Evolutionary conservation across 768 basidiomycete genomes (phyloP), one percentile per base, ranked within the genome.

Genomic region (Lanmaoa pseudosensibilis): DNA sequence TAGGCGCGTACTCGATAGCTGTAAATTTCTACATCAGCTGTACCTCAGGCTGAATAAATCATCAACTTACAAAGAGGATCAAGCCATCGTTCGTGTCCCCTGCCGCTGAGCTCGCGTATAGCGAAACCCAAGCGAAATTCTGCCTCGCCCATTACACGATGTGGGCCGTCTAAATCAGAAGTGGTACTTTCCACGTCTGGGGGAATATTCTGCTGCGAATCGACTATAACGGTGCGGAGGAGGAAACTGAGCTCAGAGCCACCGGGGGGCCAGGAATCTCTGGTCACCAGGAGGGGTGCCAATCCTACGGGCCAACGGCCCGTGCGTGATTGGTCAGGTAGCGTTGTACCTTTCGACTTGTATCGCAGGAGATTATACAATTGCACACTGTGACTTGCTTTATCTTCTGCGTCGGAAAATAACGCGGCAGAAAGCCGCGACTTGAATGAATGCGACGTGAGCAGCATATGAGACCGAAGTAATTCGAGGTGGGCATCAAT

Each of bases 201-300:
- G 37, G 51, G 32, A 10, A 54, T 59, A 9, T 56, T 66, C 43
- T 84, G 84, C 37, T 92, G 76, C 5, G 90, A 87, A 68, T 93
- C 93, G 10, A 94, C 82, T 62, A 96, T 87, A 9, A 95, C 93
- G 0, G 90, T 88, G 50, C 92, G 74, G 41, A 96, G 74, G 61
- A 87, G 84, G 72, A 88, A 94, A 63, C 90, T 89, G 47, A 96
- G 75, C 65, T 94, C 92, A 3, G 87, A 80, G 6, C 90, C 91
- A 18, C 88, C 87, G 13, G 94, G 94, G 0, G 94, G 94, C 94
- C 94, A 96, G 5, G 79, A 82, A 48, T 84, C 83, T 36, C 87
- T 77, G 44, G 88, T 85, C 37, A 87, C 81, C n/a, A 96, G 71
- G 3, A 83, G 81, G 0, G 85, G 77, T 10, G 89, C 86, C 7